Evolutionary conservation across 176 grass and related monocot species (phyloP).

Genomic region (Guadua angustifolia): DNA sequence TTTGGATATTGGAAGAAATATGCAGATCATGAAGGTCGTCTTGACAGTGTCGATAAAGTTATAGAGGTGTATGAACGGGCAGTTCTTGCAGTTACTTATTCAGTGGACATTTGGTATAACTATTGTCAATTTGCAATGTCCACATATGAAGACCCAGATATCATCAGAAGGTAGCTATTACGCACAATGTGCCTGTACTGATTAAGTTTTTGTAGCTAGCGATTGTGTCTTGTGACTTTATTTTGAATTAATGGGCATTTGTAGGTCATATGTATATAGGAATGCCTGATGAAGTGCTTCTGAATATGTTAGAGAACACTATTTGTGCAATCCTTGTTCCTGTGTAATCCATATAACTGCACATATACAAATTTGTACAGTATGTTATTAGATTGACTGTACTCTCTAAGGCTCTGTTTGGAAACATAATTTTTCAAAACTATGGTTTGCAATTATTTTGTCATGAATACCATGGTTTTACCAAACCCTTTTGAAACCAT

Average conservation of each 20-base stretch:
- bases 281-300: conserved; percentile 41
- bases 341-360: not conserved
- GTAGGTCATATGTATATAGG: conserved; percentile 26
- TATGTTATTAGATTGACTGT: not conserved
- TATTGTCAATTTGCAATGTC: conserved; percentile 90
- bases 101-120: conserved; percentile 97
- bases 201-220: not conserved
- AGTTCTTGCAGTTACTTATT: conserved; percentile 97
- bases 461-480: no score
- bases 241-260: conserved; percentile 29
- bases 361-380: not conserved
- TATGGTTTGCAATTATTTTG: no score
- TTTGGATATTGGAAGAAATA: conserved; percentile 99
- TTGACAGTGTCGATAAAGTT: conserved; percentile 71
- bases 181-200: not conserved
- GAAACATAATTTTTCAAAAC: no score
- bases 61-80: conserved; percentile 94
- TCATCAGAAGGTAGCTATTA: conserved; percentile 76
- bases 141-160: conserved; percentile 92
- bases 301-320: conserved; percentile 20
- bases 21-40: conserved; percentile 86
- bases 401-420: no score
- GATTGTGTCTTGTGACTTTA: conserved; percentile 34
- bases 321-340: not conserved
- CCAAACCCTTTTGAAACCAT: no score